Conservation (phyloP, 371 early-diverging fungal genomes). For the Enterospora canceri region DNA sequence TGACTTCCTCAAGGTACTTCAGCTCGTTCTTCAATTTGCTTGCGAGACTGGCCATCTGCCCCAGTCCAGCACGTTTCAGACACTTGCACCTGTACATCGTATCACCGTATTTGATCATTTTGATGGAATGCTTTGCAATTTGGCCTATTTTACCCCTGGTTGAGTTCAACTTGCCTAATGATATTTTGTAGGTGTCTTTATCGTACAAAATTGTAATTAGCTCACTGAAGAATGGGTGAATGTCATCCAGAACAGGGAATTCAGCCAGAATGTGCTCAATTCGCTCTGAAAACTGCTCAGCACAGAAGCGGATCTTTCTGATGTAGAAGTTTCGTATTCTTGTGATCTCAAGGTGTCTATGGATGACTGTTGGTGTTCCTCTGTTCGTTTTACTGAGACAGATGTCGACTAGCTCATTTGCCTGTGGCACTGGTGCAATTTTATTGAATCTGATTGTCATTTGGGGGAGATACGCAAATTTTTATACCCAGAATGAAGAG, state of each 20-base stretch:
- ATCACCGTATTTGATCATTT: slow-evolving; percentile 95
- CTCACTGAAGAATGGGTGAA: slow-evolving; percentile 99
- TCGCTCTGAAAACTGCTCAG: slow-evolving; percentile 80
- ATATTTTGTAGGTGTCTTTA: slow-evolving; percentile 98
- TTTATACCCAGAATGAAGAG: slow-evolving; percentile 14
- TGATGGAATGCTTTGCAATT: slow-evolving; percentile 87
- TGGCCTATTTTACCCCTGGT: slow-evolving; percentile 81
- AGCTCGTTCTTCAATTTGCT: slow-evolving; percentile 91
- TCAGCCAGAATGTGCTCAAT: slow-evolving; percentile 76
- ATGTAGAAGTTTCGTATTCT: slow-evolving; percentile 96
- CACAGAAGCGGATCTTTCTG: slow-evolving; percentile 94
- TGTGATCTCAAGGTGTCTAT: slow-evolving; percentile 78
- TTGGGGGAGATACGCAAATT: background rate
- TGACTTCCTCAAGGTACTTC: slow-evolving; percentile 93
- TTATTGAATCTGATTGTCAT: no score
- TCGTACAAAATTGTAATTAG: slow-evolving; percentile 99
- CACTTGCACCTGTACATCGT: slow-evolving; percentile 96
- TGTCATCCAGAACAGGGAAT: slow-evolving; percentile 97
- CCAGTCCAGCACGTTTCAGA: slow-evolving; percentile 92
- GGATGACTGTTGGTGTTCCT: slow-evolving; percentile 95
- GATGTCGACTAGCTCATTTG: slow-evolving; percentile 87
- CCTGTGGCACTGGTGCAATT: slow-evolving; percentile 83
- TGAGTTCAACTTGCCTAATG: slow-evolving; percentile 92
- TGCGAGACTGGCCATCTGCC: slow-evolving; percentile 97
- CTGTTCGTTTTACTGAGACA: slow-evolving; percentile 93